Evolutionary conservation across 352 stramenopile species (phyloP), one percentile per base, ranked within the genome.

Genomic region (Pythium myriotylum): DNA sequence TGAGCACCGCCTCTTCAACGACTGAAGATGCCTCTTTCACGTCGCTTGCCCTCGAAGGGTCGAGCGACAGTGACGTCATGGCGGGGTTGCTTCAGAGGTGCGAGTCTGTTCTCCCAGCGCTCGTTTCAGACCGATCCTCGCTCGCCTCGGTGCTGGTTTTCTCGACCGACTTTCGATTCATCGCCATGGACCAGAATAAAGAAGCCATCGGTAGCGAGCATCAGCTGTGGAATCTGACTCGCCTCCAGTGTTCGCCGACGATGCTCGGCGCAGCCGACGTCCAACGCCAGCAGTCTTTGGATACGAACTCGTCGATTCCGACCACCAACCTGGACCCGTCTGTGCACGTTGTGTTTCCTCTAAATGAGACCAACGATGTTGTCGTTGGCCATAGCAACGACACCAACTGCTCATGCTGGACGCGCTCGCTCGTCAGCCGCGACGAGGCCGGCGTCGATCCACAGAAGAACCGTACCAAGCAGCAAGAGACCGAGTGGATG

Each of bases 351-450:
- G 32, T 62, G 32, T 16, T 53, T 43, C 27, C 3, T 8, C 17
- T 23, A 29, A 16, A 23, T 43, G 39, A 27, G 6, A 10, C 4
- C 46, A 19, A 8, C 12, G 43, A 2, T 1, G 12, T 26, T 13
- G 43, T 47, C 32, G 42, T 16, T 10, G 20, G 43, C 1, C 7
- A 40, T 14, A 19, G 17, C 14, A 29, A 39, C 17, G 17, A 17
- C 4, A 41, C 14, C 1, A 46, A 32, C 19, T 65, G 58, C 29
- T 65, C 58, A 10, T 65, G 58, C 29, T 65, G 58, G 58, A 49
- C 17, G 39, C 49, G 48, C 8, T 58, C 48, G 19, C 17, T 62
- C 1, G 42, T 54, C 23, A 35, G 35, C 1, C 23, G 43, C 14
- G 24, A 29, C 8, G 8, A 47, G 32, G 37, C 22, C 17, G 13